Base-by-base conservation (phyloP, 208 protist genomes). In the Trypanosoma congolense region DNA sequence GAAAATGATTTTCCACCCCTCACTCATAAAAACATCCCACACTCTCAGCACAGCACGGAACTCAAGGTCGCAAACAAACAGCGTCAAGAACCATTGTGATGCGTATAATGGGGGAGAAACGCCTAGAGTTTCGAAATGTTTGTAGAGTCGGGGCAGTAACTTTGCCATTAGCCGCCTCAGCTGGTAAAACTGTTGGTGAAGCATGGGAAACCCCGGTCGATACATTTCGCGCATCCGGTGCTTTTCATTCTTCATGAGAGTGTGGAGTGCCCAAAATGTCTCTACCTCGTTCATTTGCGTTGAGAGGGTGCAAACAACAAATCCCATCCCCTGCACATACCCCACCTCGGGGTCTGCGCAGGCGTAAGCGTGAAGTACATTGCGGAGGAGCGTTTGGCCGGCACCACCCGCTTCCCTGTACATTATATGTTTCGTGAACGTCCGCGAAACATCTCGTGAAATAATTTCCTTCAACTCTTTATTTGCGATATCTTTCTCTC, bases 301-400 rank as follows among this genome's bases (percentile, higher is more conserved):
- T 0, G 90, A 90, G 19, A 95, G 70, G 1, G 83, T 78, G 3
- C 73, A 88, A 41, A 93, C 88, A 46, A 97, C 65, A 54, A 97
- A 97, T 21, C 68, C 87, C 93, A 97, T 97, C 18, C 93, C 93
- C 65, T 97, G 93, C 56, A 91, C 89, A 72, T 97, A 97, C 49
- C 89, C 93, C 54, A 97, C 88, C 69, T 95, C 83, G 4, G 90
- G 90, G 60, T 97, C 87, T 22, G 73, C 70, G 22, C 65, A 73
- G 2, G 90, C 93, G 70, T 96, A 97, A 18, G 92, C 90, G 65
- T 89, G 79, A 1, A 97, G 80, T 40, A 97, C 83, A 63, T 91
- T 93, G 31, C 73, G 70, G 48, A 97, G 68, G 31, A 90, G 87
- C 4, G 71, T 82, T 65, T 96, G 89, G 21, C 90, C 89, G 10